Conservation (phyloP, 495 filamentous ascomycete genomes). For the Aspergillus taichungensis region DNA sequence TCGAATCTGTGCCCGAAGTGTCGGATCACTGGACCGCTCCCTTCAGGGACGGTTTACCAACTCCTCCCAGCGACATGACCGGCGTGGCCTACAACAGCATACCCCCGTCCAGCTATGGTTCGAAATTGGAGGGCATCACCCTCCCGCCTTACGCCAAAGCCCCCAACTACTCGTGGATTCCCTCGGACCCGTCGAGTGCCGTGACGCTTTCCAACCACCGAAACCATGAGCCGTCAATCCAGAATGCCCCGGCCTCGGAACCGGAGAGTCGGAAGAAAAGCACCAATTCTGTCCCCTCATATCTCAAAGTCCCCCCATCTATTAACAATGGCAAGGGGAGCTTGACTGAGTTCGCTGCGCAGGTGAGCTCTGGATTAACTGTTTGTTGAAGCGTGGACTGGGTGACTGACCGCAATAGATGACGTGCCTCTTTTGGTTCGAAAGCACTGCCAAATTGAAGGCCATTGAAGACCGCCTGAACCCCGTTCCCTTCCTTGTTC, state of each 20-base stretch:
- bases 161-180: conserved; percentile 17
- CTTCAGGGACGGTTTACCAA: conserved; percentile 40
- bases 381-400: not conserved
- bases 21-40: conserved; percentile 30
- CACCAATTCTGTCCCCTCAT: conserved; percentile 46
- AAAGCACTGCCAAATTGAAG: conserved; percentile 68
- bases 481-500: conserved; percentile 44
- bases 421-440: conserved; percentile 98
- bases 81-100: conserved; percentile 35
- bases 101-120: conserved; percentile 25
- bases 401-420: conserved; percentile 46
- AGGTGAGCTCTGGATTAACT: conserved; percentile 42
- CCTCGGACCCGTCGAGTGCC: conserved; percentile 18
- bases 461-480: conserved; percentile 58
- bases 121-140: conserved; percentile 20
- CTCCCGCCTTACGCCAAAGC: conserved; percentile 20
- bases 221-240: conserved; percentile 11
- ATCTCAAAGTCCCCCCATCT: conserved; percentile 60
- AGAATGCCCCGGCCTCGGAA: conserved; percentile 18
- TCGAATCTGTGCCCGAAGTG: conserved; percentile 12
- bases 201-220: conserved; percentile 19
- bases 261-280: conserved; percentile 21
- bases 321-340: conserved; percentile 67
- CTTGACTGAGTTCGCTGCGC: conserved; percentile 72
- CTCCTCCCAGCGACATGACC: conserved; percentile 44